Evolutionary conservation across 1,284 basidiomycete genomes (phyloP).

Genomic region (Rhodotorula sp.): DNA sequence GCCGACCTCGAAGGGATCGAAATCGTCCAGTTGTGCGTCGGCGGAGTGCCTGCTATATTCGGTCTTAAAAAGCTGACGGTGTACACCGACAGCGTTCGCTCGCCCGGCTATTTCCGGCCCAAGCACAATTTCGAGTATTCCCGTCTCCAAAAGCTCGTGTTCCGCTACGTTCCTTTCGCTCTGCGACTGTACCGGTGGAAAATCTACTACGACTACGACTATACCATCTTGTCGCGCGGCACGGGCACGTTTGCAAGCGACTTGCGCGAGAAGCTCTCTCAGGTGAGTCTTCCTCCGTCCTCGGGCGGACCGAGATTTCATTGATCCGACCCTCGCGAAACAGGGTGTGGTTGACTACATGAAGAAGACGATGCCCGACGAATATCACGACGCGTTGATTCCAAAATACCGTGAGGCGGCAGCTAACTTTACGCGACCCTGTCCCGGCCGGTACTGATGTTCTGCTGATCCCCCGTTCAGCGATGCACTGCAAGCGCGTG

Average conservation of each 20-base stretch:
- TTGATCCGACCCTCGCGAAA: too few relatives aligned
- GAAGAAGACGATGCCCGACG: constrained; percentile 53
- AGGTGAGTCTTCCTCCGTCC: background rate
- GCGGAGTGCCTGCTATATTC: too few relatives aligned
- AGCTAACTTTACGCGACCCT: background rate
- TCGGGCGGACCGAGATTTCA: too few relatives aligned
- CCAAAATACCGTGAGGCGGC: constrained; percentile 55
- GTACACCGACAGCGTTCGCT: constrained; percentile 10
- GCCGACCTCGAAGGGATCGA: constrained; percentile 38
- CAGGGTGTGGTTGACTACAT: constrained; percentile 55
- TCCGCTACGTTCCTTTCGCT: constrained; percentile 55
- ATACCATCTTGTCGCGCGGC: constrained; percentile 21
- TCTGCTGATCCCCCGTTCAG: background rate
- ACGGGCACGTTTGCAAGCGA: constrained; percentile 15
- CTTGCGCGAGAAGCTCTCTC: constrained; percentile 12
- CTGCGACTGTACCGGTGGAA: constrained; percentile 55
- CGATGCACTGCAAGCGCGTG: constrained; percentile 58
- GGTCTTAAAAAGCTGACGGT: too few relatives aligned
- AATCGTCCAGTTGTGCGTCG: constrained; percentile 53
- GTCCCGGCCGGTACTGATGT: too few relatives aligned
- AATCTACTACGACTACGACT: constrained; percentile 44
- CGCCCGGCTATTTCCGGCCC: constrained; percentile 48
- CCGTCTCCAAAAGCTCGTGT: constrained; percentile 51
- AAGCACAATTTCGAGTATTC: constrained; percentile 54
- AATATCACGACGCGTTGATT: constrained; percentile 54